A percentile compares a stretch with the other conserved stretches of the same genome.
Conservation (phyloP, 305 asterid species). For the Withania somnifera region DNA sequence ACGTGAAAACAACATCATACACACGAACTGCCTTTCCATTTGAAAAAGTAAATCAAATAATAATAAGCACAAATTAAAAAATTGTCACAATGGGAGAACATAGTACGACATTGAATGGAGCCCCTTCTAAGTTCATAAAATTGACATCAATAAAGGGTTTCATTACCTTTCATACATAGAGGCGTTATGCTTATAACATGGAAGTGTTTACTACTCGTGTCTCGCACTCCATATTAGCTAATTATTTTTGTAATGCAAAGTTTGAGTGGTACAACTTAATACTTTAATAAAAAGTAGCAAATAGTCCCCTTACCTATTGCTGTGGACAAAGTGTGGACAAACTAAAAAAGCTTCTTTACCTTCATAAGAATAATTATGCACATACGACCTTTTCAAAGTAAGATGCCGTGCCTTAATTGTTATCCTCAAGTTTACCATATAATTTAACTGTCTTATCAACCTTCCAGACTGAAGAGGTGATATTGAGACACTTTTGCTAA, state of each 20-base stretch:
- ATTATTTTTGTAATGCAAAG: background rate
- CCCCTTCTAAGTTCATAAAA: background rate
- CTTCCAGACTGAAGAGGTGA: background rate
- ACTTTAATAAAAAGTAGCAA: background rate
- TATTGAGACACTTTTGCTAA: background rate
- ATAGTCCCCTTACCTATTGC: background rate
- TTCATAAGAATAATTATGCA: background rate
- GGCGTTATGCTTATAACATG: background rate
- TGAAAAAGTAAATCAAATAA: background rate
- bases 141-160: background rate
- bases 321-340: background rate
- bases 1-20: background rate
- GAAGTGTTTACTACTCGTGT: background rate
- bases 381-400: background rate
- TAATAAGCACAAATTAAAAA: background rate
- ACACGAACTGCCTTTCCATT: background rate
- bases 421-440: background rate
- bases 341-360: background rate
- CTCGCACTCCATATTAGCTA: background rate
- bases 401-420: background rate
- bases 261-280: background rate
- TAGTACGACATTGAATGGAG: background rate
- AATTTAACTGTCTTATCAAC: background rate
- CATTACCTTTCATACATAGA: background rate
- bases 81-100: background rate